phyloP scores from a whole-genome alignment of 2,329 filamentous ascomycete genomes.

The Botrytis medusae region DNA sequence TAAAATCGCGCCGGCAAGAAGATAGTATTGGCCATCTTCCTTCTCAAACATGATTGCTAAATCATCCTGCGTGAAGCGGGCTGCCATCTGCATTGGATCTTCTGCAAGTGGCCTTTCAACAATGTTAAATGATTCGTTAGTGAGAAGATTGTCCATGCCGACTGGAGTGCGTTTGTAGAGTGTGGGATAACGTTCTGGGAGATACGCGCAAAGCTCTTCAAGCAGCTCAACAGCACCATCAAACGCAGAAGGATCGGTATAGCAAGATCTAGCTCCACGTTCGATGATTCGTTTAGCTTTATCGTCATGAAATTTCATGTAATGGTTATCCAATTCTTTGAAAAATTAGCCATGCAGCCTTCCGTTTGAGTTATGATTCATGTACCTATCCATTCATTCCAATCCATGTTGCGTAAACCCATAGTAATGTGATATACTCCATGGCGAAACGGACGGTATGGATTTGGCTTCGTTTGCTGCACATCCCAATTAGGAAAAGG shows the following conservation, averaged over 20 bases:
- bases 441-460: slow-evolving; percentile 40
- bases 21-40: slow-evolving; percentile 75
- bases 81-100: slow-evolving; percentile 75
- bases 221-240: slow-evolving; percentile 73
- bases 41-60: slow-evolving; percentile 80
- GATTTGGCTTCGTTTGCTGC: slow-evolving; percentile 37
- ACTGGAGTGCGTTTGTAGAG: slow-evolving; percentile 63
- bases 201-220: slow-evolving; percentile 69
- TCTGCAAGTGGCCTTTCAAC: slow-evolving; percentile 62
- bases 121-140: slow-evolving; percentile 71
- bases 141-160: slow-evolving; percentile 70
- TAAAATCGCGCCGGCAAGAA: slow-evolving; percentile 73
- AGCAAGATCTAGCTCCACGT: slow-evolving; percentile 65
- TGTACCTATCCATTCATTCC: slow-evolving; percentile 41
- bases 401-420: slow-evolving; percentile 40
- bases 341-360: slow-evolving; percentile 24
- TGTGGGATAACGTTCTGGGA: slow-evolving; percentile 72
- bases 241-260: slow-evolving; percentile 67
- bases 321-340: slow-evolving; percentile 76
- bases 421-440: slow-evolving; percentile 41
- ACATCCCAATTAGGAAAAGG: slow-evolving; percentile 38
- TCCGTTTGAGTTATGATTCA: background rate
- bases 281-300: slow-evolving; percentile 68
- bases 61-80: slow-evolving; percentile 76
- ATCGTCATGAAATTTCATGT: slow-evolving; percentile 67